These are phyloP conservation scores for Wickerhamiella bombiphila DNA, from an alignment of 805 yeast species.

Conservation along the genomic window DNA sequence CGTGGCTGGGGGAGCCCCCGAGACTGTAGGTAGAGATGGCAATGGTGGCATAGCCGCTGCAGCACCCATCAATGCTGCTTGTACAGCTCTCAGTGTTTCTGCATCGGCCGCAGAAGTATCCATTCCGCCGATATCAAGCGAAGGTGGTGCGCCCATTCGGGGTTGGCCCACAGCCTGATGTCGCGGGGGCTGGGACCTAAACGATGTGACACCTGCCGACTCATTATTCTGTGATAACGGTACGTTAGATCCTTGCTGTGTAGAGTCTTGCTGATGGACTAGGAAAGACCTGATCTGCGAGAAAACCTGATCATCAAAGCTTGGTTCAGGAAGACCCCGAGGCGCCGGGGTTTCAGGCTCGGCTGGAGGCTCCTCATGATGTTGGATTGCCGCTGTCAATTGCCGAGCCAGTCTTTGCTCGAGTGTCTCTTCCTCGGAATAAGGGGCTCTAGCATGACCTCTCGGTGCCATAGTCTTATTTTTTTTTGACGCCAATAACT, in stretches of 20 bases:
- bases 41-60: background rate
- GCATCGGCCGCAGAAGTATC: constrained; percentile 16
- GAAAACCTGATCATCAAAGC: background rate
- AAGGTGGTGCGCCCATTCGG: too few species aligned
- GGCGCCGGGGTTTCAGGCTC: background rate
- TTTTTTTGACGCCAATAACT: too few species aligned
- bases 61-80: constrained; percentile 17
- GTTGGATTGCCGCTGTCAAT: constrained; percentile 14
- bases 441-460: too few species aligned
- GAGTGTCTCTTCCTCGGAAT: constrained; percentile 9
- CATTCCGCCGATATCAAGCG: constrained; percentile 1
- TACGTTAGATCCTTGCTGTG: too few species aligned
- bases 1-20: background rate
- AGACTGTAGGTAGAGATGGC: background rate
- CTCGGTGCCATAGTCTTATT: too few species aligned
- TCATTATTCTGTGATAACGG: too few species aligned
- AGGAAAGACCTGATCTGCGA: too few species aligned
- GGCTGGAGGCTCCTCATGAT: constrained; percentile 6
- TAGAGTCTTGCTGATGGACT: too few species aligned
- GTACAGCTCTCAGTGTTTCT: constrained; percentile 19
- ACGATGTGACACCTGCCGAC: too few species aligned
- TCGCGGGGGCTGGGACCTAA: too few species aligned
- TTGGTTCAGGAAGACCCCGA: background rate
- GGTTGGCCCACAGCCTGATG: too few species aligned
- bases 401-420: constrained; percentile 16